phyloP scores from a whole-genome alignment of 208 protist species.

The Crithidia thermophila region DNA sequence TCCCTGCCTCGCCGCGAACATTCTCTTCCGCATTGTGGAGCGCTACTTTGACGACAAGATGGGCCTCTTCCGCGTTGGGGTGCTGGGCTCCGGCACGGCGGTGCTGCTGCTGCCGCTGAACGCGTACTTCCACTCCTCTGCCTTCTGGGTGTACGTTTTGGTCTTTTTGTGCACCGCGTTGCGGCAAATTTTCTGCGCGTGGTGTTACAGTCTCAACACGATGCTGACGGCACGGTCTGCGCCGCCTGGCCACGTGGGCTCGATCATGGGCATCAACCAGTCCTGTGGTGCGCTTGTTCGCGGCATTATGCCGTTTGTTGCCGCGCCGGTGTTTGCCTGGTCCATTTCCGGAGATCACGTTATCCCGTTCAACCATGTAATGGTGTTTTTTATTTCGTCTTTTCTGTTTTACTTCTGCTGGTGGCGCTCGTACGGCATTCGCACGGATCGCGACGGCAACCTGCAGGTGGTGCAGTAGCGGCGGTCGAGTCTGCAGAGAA shows the following conservation, averaged over 20 bases:
- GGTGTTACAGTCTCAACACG: conserved; percentile 60
- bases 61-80: conserved; percentile 45
- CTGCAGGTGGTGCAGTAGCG: conserved; percentile 15
- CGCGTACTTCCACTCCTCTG: conserved; percentile 7
- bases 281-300: conserved; percentile 54
- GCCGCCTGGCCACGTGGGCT: conserved; percentile 38
- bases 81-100: conserved; percentile 14
- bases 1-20: conserved; percentile 45
- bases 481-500: background rate
- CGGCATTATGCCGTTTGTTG: conserved; percentile 38
- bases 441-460: conserved; percentile 21
- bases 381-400: conserved; percentile 51
- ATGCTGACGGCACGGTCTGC: conserved; percentile 60
- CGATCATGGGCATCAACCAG: conserved; percentile 73
- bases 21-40: conserved; percentile 41
- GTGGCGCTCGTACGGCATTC: conserved; percentile 36
- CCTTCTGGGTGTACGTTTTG: conserved; percentile 12
- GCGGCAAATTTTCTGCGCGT: conserved; percentile 53
- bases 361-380: conserved; percentile 53
- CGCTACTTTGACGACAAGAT: conserved; percentile 39
- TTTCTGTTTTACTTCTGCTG: conserved; percentile 21
- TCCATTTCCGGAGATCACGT: conserved; percentile 44
- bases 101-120: conserved; percentile 24
- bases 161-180: conserved; percentile 33
- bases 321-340: conserved; percentile 56